Percentiles rank a stretch among this genome's conserved stretches.
Conservation (phyloP, 148 eudicot genomes). For the Talinum fruticosum region DNA sequence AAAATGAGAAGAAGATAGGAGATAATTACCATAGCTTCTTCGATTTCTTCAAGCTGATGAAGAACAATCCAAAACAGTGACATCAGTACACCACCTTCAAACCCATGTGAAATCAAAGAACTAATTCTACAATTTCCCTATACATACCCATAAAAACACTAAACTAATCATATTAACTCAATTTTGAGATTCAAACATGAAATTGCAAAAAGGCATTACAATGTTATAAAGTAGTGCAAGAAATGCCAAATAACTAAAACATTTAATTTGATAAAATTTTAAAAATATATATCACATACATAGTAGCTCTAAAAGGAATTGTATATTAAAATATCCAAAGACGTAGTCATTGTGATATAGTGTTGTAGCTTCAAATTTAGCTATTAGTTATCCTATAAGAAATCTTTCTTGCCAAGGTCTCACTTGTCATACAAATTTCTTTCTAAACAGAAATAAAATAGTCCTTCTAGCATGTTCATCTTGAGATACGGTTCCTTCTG, state of each 20-base stretch:
- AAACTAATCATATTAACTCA: slow-evolving; percentile 9
- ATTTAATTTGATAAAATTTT: too few relatives aligned
- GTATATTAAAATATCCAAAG: neutral
- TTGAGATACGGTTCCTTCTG: neutral
- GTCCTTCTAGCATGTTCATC: neutral
- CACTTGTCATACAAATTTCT: too few relatives aligned
- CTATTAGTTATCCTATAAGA: neutral
- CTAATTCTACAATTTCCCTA: slow-evolving; percentile 25
- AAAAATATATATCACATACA: neutral
- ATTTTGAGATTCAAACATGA: neutral
- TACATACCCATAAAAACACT: slow-evolving; percentile 12
- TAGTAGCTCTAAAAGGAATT: neutral
- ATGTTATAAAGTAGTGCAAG: neutral
- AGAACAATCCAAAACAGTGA: slow-evolving; percentile 52
- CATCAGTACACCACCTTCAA: slow-evolving; percentile 42
- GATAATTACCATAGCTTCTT: slow-evolving; percentile 63
- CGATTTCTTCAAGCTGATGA: slow-evolving; percentile 50
- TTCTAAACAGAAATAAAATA: too few relatives aligned
- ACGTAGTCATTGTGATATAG: neutral
- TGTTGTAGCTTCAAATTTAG: neutral
- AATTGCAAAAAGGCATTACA: neutral
- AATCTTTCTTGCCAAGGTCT: neutral
- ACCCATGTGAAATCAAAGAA: slow-evolving; percentile 41
- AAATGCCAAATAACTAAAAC: neutral
- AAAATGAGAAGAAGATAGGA: neutral